A percentile compares a stretch with the other conserved stretches of the same genome.
phyloP scores from a whole-genome alignment of 1,284 basidiomycete genomes.

The Sporisorium exsertum region DNA sequence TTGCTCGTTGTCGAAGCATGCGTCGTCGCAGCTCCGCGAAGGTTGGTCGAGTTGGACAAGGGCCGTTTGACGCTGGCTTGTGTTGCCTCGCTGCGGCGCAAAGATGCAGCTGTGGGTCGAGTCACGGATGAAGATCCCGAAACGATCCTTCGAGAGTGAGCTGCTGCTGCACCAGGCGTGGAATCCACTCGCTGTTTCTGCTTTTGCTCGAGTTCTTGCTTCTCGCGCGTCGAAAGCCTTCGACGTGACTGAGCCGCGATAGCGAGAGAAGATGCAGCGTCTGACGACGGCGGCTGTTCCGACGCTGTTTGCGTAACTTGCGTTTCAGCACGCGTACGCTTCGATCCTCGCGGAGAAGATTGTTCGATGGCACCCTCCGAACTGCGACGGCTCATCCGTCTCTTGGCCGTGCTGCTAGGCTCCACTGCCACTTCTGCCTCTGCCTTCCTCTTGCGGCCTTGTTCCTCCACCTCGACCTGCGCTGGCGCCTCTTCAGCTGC shows the following conservation, averaged over 20 bases:
- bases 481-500: background rate
- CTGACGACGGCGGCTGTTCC: background rate
- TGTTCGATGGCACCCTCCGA: constrained; percentile 8
- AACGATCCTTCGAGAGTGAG: constrained; percentile 20
- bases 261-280: background rate
- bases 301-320: background rate
- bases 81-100: constrained; percentile 25
- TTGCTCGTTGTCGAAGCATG: constrained; percentile 4
- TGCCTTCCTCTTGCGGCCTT: constrained; percentile 29
- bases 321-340: constrained; percentile 11
- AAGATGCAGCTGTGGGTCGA: constrained; percentile 31
- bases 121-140: constrained; percentile 31
- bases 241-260: constrained; percentile 23
- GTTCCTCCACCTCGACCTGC: background rate
- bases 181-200: constrained; percentile 9
- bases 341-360: constrained; percentile 9
- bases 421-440: constrained; percentile 1
- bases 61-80: constrained; percentile 26
- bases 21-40: constrained; percentile 6
- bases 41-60: constrained; percentile 35
- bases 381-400: constrained; percentile 18
- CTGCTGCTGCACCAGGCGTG: background rate
- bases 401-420: constrained; percentile 7
- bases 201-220: constrained; percentile 30
- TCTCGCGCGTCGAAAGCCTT: constrained; percentile 39